Evolutionary conservation across 2,329 filamentous ascomycete genomes (phyloP).

Genomic region (Sporothrix euskadiensis): DNA sequence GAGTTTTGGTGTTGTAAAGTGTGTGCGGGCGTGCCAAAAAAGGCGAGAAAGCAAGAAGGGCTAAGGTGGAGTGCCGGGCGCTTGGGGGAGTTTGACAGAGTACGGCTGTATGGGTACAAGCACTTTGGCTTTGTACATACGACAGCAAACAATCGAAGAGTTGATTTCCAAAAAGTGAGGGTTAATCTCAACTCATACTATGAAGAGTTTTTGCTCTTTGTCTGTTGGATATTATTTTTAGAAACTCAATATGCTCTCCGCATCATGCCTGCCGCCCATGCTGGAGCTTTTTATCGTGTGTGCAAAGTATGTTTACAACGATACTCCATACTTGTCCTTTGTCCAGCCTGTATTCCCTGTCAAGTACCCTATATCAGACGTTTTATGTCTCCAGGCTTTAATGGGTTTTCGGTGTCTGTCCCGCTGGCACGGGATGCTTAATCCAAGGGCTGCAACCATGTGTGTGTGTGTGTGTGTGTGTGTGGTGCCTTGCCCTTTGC

Average conservation of each 20-base stretch:
- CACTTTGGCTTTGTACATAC: not conserved
- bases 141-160: not conserved
- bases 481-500: not conserved
- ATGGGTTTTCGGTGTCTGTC: not conserved
- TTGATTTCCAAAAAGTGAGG: not conserved
- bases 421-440: conserved; percentile 3
- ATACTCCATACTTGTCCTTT: not conserved
- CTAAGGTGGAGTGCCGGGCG: not conserved
- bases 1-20: not conserved
- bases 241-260: not conserved
- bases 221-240: not conserved
- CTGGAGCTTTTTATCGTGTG: not conserved
- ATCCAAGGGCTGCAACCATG: conserved; percentile 8
- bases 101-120: not conserved
- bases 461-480: not conserved
- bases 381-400: conserved; percentile 6
- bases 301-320: not conserved
- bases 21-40: not conserved
- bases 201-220: not conserved
- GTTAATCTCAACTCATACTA: not conserved
- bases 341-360: not conserved
- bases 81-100: not conserved
- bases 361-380: not conserved
- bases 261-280: not conserved
- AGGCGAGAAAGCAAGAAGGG: not conserved